These are phyloP conservation scores for Henckelia pumila DNA, from an alignment of 257 asterid genomes.

Conservation along the genomic window DNA sequence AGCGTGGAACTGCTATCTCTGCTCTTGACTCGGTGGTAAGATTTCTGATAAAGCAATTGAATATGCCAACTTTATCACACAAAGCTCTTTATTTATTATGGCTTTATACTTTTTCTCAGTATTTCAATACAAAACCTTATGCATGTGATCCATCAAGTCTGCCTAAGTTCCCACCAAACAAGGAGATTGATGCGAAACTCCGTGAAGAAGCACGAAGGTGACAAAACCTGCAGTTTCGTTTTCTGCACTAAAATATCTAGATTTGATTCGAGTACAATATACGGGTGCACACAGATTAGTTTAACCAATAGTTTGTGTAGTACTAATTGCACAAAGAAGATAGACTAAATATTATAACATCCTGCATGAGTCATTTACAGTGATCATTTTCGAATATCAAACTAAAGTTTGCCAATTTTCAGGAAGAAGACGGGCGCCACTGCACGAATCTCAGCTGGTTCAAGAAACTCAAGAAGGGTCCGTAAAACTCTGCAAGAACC, in stretches of 20 bases:
- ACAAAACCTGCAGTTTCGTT: conserved; percentile 1
- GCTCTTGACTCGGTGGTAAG: conserved; percentile 72
- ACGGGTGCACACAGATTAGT: neutral
- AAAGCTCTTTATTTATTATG: neutral
- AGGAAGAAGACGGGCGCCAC: conserved; percentile 52
- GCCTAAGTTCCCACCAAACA: conserved; percentile 87
- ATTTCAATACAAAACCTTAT: conserved; percentile 64
- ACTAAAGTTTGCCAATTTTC: conserved; percentile 13
- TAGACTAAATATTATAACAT: neutral
- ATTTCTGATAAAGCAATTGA: neutral
- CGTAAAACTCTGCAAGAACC: conserved; percentile 41
- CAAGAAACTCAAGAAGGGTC: conserved; percentile 55
- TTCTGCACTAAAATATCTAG: neutral
- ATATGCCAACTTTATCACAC: neutral
- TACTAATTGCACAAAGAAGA: neutral
- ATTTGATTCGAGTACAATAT: neutral
- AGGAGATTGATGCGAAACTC: conserved; percentile 91
- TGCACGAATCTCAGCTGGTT: conserved; percentile 33
- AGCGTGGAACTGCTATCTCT: conserved; percentile 71
- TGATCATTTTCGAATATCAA: conserved; percentile 9
- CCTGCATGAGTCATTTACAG: neutral
- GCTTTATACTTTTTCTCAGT: conserved; percentile 37
- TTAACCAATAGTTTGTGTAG: neutral
- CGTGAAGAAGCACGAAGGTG: conserved; percentile 76
- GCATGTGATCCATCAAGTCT: conserved; percentile 81